A percentile compares a stretch with the other conserved stretches of the same genome.
These are phyloP conservation scores for Phytophthora fragariaefolia DNA, from an alignment of 352 stramenopile species.

Conservation along the genomic window DNA sequence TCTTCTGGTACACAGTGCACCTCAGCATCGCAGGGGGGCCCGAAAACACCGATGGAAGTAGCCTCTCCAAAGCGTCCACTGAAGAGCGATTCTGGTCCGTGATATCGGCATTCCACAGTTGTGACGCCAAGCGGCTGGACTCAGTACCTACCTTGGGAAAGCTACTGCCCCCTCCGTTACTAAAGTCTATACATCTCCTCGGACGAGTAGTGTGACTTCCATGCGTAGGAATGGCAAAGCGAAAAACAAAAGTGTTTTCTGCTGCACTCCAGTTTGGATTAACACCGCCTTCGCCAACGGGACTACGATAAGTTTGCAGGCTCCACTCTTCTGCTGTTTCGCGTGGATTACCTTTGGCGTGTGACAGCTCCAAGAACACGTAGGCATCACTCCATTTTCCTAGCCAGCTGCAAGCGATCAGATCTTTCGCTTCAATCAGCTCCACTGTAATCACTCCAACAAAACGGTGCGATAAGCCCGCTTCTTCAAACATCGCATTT, in stretches of 20 bases:
- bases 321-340: constrained; percentile 71
- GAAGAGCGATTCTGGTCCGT: constrained; percentile 41
- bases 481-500: constrained; percentile 82
- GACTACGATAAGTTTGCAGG: constrained; percentile 77
- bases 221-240: constrained; percentile 82
- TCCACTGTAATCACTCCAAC: constrained; percentile 72
- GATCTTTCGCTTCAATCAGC: constrained; percentile 71
- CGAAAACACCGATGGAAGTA: constrained; percentile 69
- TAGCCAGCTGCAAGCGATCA: constrained; percentile 76
- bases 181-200: constrained; percentile 22
- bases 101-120: constrained; percentile 55
- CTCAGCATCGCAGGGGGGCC: constrained; percentile 64
- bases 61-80: constrained; percentile 54
- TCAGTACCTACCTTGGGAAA: constrained; percentile 17
- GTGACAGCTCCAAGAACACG: constrained; percentile 72
- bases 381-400: constrained; percentile 78
- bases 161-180: background rate
- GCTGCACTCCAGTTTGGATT: constrained; percentile 59
- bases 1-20: constrained; percentile 82
- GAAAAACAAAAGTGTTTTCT: constrained; percentile 74
- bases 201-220: constrained; percentile 42
- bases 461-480: constrained; percentile 79
- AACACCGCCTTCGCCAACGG: constrained; percentile 52
- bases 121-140: constrained; percentile 23
- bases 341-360: constrained; percentile 35